Evolutionary conservation across 2,329 filamentous ascomycete species (phyloP).

Genomic region (Cryphonectria carpinicola): DNA sequence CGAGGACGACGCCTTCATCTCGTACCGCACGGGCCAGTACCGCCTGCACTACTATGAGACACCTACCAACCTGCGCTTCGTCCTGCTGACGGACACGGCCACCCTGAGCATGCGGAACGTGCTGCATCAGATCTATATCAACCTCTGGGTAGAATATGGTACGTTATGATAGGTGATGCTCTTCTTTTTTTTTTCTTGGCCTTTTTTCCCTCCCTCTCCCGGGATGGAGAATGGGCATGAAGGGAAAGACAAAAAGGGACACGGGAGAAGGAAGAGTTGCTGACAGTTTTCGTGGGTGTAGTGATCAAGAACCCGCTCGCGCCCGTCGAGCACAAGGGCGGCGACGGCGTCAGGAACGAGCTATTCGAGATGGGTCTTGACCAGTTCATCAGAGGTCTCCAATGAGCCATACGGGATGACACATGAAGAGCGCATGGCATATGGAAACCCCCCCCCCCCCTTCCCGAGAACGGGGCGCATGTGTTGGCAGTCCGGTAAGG

Average conservation of each 20-base stretch:
- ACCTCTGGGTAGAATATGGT: conserved; percentile 96
- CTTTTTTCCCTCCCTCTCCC: too few relatives aligned
- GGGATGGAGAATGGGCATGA: not conserved
- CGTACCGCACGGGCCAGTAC: conserved; percentile 91
- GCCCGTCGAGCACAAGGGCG: conserved; percentile 70
- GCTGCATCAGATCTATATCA: conserved; percentile 97
- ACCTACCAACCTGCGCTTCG: conserved; percentile 91
- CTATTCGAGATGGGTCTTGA: conserved; percentile 74
- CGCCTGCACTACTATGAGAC: conserved; percentile 99
- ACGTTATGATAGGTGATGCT: conserved; percentile 36
- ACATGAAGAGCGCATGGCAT: not conserved
- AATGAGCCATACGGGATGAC: conserved; percentile 14
- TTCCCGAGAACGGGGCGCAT: not conserved
- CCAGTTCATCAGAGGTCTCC: conserved; percentile 71
- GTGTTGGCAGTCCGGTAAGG: not conserved
- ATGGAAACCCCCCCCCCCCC: too few relatives aligned
- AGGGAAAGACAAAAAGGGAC: not conserved
- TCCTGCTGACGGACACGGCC: conserved; percentile 91
- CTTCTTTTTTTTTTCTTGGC: too few relatives aligned
- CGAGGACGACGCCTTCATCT: conserved; percentile 92
- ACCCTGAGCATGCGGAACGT: conserved; percentile 91
- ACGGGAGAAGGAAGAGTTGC: conserved; percentile 12
- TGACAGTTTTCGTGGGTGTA: conserved; percentile 36
- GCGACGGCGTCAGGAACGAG: conserved; percentile 72
- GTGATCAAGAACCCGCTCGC: conserved; percentile 73